phyloP scores from a whole-genome alignment of 1,284 basidiomycete species.

The Apiotrichum mycotoxinovorans region DNA sequence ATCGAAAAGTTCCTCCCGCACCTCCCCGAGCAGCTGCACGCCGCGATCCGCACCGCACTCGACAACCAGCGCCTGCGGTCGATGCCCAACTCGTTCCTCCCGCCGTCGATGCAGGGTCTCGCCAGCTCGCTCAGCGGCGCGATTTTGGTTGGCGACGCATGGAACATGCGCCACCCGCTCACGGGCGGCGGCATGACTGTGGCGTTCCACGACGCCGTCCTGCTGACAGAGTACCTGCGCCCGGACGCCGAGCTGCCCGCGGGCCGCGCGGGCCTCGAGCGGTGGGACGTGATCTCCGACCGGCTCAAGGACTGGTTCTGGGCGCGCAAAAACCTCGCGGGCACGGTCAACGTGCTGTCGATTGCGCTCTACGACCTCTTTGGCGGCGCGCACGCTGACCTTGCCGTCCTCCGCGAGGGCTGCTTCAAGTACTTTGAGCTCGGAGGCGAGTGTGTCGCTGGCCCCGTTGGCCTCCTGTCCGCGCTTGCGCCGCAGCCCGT shows the following conservation, averaged over 20 bases:
- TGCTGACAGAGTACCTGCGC: conserved; percentile 64
- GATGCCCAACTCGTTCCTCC: conserved; percentile 96
- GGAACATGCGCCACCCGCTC: conserved; percentile 99
- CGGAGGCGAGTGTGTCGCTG: conserved; percentile 83
- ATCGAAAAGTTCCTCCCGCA: conserved; percentile 68
- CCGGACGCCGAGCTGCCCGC: conserved; percentile 31
- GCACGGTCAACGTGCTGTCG: conserved; percentile 85
- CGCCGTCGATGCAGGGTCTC: conserved; percentile 72
- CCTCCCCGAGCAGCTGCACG: conserved; percentile 67
- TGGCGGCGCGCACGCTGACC: conserved; percentile 62
- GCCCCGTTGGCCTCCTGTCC: conserved; percentile 81
- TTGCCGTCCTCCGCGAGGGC: conserved; percentile 81
- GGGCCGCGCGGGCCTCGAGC: conserved; percentile 48
- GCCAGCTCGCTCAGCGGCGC: conserved; percentile 59
- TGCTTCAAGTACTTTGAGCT: conserved; percentile 98
- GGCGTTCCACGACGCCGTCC: conserved; percentile 76
- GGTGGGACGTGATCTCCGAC: conserved; percentile 63
- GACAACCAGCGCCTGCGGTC: conserved; percentile 70
- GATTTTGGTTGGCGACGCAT: conserved; percentile 88
- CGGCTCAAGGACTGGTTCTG: conserved; percentile 74
- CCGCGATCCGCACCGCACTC: conserved; percentile 62
- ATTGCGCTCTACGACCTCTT: conserved; percentile 90
- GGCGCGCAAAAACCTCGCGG: conserved; percentile 71
- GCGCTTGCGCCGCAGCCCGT: conserved; percentile 67
- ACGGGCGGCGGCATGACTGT: conserved; percentile 98